A percentile compares a stretch with the other conserved stretches of the same genome.
Evolutionary conservation across 768 basidiomycete species (phyloP).

Genomic region (Russula compacta): DNA sequence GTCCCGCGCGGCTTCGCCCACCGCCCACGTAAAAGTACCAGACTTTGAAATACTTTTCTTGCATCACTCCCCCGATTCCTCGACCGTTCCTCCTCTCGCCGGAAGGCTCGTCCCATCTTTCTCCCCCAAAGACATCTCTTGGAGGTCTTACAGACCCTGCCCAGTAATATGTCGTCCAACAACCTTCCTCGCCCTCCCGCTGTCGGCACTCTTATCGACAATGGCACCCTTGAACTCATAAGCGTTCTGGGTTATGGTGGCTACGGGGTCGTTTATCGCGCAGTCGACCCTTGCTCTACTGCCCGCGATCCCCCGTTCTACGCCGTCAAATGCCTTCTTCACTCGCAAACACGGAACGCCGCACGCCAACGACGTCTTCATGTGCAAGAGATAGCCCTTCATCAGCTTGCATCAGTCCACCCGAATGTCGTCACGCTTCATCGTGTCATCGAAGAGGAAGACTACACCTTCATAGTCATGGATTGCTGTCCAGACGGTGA

Average conservation of each 20-base stretch:
- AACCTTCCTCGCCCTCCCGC: slow-evolving; percentile 34
- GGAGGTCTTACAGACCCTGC: slow-evolving; percentile 13
- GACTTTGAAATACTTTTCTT: slow-evolving; percentile 16
- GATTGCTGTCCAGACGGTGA: slow-evolving; percentile 89
- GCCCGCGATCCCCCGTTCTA: slow-evolving; percentile 45
- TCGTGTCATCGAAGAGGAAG: slow-evolving; percentile 75
- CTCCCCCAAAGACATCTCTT: slow-evolving; percentile 6
- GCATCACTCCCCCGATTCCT: slow-evolving; percentile 25
- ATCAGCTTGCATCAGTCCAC: slow-evolving; percentile 65
- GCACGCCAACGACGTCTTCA: slow-evolving; percentile 61
- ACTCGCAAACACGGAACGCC: slow-evolving; percentile 37
- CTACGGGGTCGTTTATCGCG: slow-evolving; percentile 92
- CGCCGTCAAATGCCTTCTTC: slow-evolving; percentile 88
- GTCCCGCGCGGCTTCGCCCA: slow-evolving; percentile 27
- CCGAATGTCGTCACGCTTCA: slow-evolving; percentile 82
- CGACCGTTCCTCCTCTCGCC: slow-evolving; percentile 20
- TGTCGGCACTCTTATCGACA: slow-evolving; percentile 77
- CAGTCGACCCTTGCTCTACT: slow-evolving; percentile 42
- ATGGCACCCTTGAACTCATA: slow-evolving; percentile 70
- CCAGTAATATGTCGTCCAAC: slow-evolving; percentile 26
- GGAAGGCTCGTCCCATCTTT: slow-evolving; percentile 8
- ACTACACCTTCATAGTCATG: slow-evolving; percentile 85
- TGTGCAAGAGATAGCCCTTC: slow-evolving; percentile 79
- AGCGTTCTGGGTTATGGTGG: slow-evolving; percentile 88
- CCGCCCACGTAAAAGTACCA: slow-evolving; percentile 24